phyloP scores from a whole-genome alignment of 306 rosid genomes.

The Gastrolobium bilobum region DNA sequence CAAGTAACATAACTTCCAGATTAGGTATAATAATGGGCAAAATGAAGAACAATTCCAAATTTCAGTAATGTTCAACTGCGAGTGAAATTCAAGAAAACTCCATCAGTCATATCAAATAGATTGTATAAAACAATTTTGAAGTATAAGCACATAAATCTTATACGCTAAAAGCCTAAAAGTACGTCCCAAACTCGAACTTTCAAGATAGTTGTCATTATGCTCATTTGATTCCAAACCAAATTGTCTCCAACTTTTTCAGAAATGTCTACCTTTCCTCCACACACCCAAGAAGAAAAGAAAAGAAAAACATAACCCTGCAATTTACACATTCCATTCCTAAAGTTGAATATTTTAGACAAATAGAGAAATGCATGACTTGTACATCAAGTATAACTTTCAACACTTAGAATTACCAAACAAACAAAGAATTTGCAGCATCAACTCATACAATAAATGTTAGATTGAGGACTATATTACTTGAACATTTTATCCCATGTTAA shows the following conservation, averaged over 20 bases:
- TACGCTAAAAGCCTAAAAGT: constrained; percentile 29
- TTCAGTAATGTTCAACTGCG: constrained; percentile 23
- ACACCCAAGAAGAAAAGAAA: background rate
- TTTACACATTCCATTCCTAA: background rate
- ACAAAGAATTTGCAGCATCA: constrained; percentile 17
- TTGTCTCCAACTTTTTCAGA: background rate
- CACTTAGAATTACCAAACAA: background rate
- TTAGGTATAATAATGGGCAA: constrained; percentile 40
- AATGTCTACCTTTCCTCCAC: constrained; percentile 1
- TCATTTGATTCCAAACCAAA: constrained; percentile 15
- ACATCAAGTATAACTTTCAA: background rate
- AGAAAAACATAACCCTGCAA: background rate
- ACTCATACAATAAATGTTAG: background rate
- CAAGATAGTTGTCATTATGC: constrained; percentile 26
- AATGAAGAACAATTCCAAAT: constrained; percentile 28
- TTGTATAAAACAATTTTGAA: constrained; percentile 26
- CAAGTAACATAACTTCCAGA: constrained; percentile 30
- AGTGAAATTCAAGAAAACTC: constrained; percentile 28
- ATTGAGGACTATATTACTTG: background rate
- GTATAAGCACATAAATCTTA: constrained; percentile 35
- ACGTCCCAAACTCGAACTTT: constrained; percentile 25
- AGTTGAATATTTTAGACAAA: background rate
- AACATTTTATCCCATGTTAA: background rate
- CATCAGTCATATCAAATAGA: constrained; percentile 26
- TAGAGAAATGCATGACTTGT: constrained; percentile 23